Evolutionary conservation across 1,284 basidiomycete species (phyloP).

Genomic region (Lentinula novae-zelandiae): DNA sequence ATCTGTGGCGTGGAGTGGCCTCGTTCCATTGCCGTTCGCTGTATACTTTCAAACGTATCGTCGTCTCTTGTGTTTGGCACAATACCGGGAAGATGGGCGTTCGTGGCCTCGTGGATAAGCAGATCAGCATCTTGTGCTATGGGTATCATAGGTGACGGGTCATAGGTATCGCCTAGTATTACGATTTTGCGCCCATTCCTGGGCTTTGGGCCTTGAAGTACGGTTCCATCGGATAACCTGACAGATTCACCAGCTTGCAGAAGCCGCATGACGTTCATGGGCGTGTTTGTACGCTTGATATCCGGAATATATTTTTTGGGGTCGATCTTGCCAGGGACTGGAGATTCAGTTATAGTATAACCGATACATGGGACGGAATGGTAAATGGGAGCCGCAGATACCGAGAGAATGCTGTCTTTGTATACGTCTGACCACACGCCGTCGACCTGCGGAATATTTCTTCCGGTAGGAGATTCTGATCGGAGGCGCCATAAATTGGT

Average conservation of each 20-base stretch:
- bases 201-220: conserved; percentile 68
- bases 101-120: conserved; percentile 87
- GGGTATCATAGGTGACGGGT: conserved; percentile 61
- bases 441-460: conserved; percentile 60
- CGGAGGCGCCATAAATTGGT: conserved; percentile 44
- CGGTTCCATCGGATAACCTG: conserved; percentile 72
- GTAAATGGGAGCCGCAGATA: conserved; percentile 81
- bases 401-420: conserved; percentile 54
- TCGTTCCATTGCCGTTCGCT: conserved; percentile 66
- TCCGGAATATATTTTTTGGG: conserved; percentile 60
- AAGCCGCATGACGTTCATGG: conserved; percentile 65
- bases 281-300: conserved; percentile 67
- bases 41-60: conserved; percentile 62
- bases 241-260: conserved; percentile 72
- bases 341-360: conserved; percentile 75
- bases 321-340: conserved; percentile 75
- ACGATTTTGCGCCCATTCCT: conserved; percentile 71
- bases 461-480: conserved; percentile 61
- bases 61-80: conserved; percentile 51
- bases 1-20: conserved; percentile 94
- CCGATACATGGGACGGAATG: conserved; percentile 86
- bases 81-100: conserved; percentile 77
- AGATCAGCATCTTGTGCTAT: conserved; percentile 64
- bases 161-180: conserved; percentile 79
- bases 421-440: conserved; percentile 76